Evolutionary conservation across 805 yeast species (phyloP), one percentile per base, ranked within the genome.

Genomic region (Wickerhamomyces sydowiorum): DNA sequence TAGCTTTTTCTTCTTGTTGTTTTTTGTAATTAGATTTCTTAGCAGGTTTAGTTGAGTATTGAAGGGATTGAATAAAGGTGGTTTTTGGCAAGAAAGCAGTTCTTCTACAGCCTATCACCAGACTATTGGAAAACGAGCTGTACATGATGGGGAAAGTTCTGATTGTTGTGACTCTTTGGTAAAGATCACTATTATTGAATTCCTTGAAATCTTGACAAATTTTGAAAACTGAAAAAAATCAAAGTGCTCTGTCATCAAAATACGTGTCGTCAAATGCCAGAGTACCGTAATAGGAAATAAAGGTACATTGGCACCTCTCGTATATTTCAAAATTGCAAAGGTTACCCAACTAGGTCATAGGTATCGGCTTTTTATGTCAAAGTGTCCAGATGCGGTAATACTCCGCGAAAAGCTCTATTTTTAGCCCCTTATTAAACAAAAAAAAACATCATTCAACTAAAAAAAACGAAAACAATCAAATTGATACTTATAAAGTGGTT

Each of bases 1-100:
- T 37, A 20, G 36, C 15, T 23, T 40, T 35, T 41, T 46, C 46
- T 36, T 37, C 14, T 36, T 46, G 33, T n/a, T n/a, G n/a, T n/a
- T n/a, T n/a, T n/a, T n/a, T n/a, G n/a, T n/a, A n/a, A n/a, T n/a
- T n/a, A n/a, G 22, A 39, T 45, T 13, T 39, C 46, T 27, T 35
- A 38, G 29, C 43, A 45, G 32, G 32, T 36, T 29, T 27, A 30
- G 18, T 21, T 13, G 24, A 33, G 18, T 21, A 21, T n/a, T 33
- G 38, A 18, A 7, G 10, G 23, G 27, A 27, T 13, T 12, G 2
- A 24, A 29, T 19, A 9, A 9, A 8, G 5, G 23, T 18, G 19
- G 18, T 17, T 24, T 17, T 37, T 7, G 29, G 18, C 7, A 13
- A 15, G 12, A 31, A 25, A 32, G 29, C 22, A 22, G 22, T 12